These are phyloP conservation scores for Lyophyllum atratum DNA, from an alignment of 768 basidiomycete genomes.

Conservation along the genomic window DNA sequence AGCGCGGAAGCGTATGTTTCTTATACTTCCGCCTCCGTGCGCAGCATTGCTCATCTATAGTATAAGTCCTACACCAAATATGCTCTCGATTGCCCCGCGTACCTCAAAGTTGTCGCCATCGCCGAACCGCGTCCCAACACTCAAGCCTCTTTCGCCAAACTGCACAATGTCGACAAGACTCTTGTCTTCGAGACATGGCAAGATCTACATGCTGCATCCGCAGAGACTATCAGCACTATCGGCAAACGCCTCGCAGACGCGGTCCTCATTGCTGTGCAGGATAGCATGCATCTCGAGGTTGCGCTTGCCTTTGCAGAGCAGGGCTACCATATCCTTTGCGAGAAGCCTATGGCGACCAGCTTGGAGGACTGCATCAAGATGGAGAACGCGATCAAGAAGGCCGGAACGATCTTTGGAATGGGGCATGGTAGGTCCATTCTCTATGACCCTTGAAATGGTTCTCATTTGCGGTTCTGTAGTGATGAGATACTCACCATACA, in stretches of 20 bases:
- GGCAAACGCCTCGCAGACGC: constrained; percentile 82
- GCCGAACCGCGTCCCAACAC: constrained; percentile 81
- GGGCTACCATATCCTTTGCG: constrained; percentile 88
- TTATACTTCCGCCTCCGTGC: not conserved
- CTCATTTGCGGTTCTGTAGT: constrained; percentile 44
- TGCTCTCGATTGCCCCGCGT: constrained; percentile 56
- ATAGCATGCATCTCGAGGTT: constrained; percentile 76
- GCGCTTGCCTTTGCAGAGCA: constrained; percentile 74
- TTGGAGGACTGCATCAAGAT: constrained; percentile 75
- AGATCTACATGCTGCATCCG: constrained; percentile 68
- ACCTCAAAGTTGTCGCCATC: constrained; percentile 80
- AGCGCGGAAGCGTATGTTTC: constrained; percentile 67
- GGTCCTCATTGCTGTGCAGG: constrained; percentile 79
- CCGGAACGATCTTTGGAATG: constrained; percentile 80
- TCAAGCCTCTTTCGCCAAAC: constrained; percentile 53
- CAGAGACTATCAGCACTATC: constrained; percentile 59
- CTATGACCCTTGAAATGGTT: not conserved
- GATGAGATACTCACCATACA: constrained; percentile 86
- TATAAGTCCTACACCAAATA: constrained; percentile 64
- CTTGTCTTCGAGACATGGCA: constrained; percentile 74
- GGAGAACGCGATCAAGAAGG: constrained; percentile 67
- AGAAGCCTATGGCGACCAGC: constrained; percentile 89
- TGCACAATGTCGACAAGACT: constrained; percentile 62
- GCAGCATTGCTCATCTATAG: not conserved
- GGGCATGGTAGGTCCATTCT: constrained; percentile 68